Percentiles rank a stretch among this genome's conserved stretches.
These are phyloP conservation scores for Spizellomyces punctatus DNA, from an alignment of 192 early-diverging fungal genomes.

Conservation along the genomic window DNA sequence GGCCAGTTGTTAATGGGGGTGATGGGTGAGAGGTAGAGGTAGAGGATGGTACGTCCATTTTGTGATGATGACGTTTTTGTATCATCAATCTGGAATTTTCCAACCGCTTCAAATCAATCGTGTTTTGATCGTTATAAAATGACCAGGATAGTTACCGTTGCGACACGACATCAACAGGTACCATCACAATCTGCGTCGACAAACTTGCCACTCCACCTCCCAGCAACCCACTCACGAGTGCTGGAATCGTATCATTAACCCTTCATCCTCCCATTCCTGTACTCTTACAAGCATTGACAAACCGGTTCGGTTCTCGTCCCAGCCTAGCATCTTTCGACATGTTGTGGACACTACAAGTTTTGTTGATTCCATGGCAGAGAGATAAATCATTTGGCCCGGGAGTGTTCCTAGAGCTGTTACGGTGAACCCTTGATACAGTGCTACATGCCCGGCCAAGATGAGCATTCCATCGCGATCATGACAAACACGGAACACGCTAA, in stretches of 20 bases:
- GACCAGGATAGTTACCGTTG: constrained; percentile 4
- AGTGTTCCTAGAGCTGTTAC: constrained; percentile 33
- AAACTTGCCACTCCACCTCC: constrained; percentile 33
- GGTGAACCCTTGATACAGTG: constrained; percentile 37
- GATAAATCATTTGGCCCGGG: constrained; percentile 34
- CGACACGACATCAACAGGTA: constrained; percentile 36
- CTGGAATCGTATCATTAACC: constrained; percentile 13
- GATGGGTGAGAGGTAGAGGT: not conserved
- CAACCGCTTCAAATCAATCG: too few species aligned
- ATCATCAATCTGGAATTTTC: constrained; percentile 26
- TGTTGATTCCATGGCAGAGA: constrained; percentile 26
- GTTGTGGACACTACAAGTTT: not conserved
- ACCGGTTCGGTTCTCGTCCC: not conserved
- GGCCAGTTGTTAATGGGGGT: not conserved
- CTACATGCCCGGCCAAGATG: not conserved
- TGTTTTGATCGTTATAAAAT: too few species aligned
- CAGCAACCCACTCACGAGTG: constrained; percentile 28
- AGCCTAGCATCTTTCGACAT: constrained; percentile 1
- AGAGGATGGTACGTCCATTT: not conserved
- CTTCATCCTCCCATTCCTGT: too few species aligned
- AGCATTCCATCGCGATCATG: not conserved
- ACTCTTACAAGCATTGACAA: not conserved
- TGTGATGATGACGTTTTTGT: constrained; percentile 8
- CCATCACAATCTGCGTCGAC: constrained; percentile 25
- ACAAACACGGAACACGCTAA: not conserved